A percentile compares a stretch with the other conserved stretches of the same genome.
Evolutionary conservation across 2,329 filamentous ascomycete species (phyloP).

Genomic region (Alternaria rosae): DNA sequence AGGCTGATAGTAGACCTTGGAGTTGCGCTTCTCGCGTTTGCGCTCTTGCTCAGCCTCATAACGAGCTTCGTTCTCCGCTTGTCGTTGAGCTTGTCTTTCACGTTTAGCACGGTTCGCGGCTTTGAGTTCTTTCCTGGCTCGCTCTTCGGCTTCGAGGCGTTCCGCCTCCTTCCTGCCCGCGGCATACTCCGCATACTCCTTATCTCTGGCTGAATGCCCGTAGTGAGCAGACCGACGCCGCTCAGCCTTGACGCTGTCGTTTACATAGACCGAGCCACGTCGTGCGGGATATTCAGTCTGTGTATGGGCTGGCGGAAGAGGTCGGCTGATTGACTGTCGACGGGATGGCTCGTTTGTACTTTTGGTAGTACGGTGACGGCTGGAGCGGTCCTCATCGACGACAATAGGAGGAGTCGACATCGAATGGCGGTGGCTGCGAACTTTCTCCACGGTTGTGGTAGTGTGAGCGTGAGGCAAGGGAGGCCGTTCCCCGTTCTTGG

Average conservation of each 20-base stretch:
- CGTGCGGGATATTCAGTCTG: constrained; percentile 39
- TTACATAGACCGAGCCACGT: constrained; percentile 34
- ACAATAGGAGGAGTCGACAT: constrained; percentile 23
- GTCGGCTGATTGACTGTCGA: constrained; percentile 37
- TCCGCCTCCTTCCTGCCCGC: neutral
- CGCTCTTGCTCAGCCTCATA: constrained; percentile 16
- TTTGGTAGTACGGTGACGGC: constrained; percentile 20
- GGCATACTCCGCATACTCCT: constrained; percentile 17
- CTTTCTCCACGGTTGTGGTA: constrained; percentile 25
- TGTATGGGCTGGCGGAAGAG: constrained; percentile 44
- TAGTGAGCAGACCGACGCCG: constrained; percentile 42
- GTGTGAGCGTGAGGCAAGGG: constrained; percentile 37
- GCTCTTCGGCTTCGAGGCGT: neutral
- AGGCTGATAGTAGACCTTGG: constrained; percentile 19
- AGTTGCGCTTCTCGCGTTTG: constrained; percentile 24
- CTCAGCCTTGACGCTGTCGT: constrained; percentile 30
- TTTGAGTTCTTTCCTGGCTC: neutral
- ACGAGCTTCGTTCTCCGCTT: constrained; percentile 2
- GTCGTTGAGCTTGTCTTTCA: neutral
- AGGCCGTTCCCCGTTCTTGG: constrained; percentile 24
- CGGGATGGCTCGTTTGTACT: constrained; percentile 29
- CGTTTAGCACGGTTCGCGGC: constrained; percentile 4
- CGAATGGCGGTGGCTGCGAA: constrained; percentile 13
- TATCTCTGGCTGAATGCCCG: constrained; percentile 16
- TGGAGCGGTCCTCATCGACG: constrained; percentile 20